Base-by-base conservation (phyloP, 192 early-diverging fungal genomes). In the Thamnidium elegans region DNA sequence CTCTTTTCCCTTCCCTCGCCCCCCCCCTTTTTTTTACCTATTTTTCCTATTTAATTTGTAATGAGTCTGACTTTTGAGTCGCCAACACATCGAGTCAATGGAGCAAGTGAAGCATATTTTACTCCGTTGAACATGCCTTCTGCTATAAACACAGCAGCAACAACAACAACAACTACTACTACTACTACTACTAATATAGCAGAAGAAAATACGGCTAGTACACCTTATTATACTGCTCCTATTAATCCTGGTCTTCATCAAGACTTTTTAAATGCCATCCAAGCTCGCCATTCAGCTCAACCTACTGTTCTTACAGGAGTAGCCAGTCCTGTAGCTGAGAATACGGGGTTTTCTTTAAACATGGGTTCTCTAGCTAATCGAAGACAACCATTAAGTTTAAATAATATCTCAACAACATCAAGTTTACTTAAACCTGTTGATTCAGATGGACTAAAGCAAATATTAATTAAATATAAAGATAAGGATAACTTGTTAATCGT, bases 261-360 rank as follows among this genome's bases (percentile, higher is more conserved):
- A 42, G 74, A 75, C 30, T 75, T 75, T 23, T 63, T 70, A 23
- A 70, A 75, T 52, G 74, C 74, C 19, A 66, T 75, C n/a, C 74
- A 75, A 45, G 44, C 46, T 30, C 67, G 74, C 23, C 69, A 75
- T 51, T 30, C 62, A 11, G 31, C 45, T 5, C 65, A 70, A 48
- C 47, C 68, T 15, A 62, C 61, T 20, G 62, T 70, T 11, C 61
- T 70, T 10, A 31, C 67, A n/a, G 36, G 31, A 17, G 17, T 17
- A 19, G 17, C 15, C 1, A 48, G 46, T 19, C 46, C 32, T 13
- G 15, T 31, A 45, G 9, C 17, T 58, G 11, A 3, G 7, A 20
- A 20, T 46, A 19, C 55, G 6, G 32, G 61, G 20, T 39, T 63
- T 30, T 52, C 58, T 19, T 47, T 61, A 11, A 50, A 48, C 23